Evolutionary conservation across 148 eudicot genomes (phyloP).

Genomic region (Vaccinium macrocarpon): DNA sequence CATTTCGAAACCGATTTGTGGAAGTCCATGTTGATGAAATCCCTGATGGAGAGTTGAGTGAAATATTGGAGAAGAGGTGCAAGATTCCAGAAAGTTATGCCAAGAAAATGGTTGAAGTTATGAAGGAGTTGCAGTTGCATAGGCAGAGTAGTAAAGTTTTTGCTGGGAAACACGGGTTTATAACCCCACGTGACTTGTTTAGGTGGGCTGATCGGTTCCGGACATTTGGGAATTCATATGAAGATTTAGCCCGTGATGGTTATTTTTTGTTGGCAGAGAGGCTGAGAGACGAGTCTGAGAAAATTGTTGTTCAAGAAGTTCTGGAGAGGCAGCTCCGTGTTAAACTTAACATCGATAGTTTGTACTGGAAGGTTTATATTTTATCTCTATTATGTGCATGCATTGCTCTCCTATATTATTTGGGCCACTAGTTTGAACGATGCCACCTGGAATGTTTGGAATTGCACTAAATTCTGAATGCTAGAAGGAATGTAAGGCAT

Average conservation of each 20-base stretch:
- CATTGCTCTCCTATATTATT: neutral
- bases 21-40: constrained; percentile 98
- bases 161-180: constrained; percentile 98
- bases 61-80: constrained; percentile 70
- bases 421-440: neutral
- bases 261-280: constrained; percentile 91
- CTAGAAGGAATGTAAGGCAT: neutral
- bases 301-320: constrained; percentile 68
- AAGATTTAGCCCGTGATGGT: constrained; percentile 83
- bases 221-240: constrained; percentile 55
- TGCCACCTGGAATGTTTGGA: neutral
- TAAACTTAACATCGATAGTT: constrained; percentile 39
- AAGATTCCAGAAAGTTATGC: constrained; percentile 73
- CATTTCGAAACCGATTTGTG: constrained; percentile 98
- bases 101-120: constrained; percentile 78
- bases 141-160: constrained; percentile 91
- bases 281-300: constrained; percentile 76
- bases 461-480: neutral
- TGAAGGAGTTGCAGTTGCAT: constrained; percentile 90
- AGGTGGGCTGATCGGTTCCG: constrained; percentile 89
- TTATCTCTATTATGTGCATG: neutral
- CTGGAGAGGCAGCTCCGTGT: constrained; percentile 62
- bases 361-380: constrained; percentile 63
- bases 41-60: constrained; percentile 69
- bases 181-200: constrained; percentile 94